A percentile compares a stretch with the other conserved stretches of the same genome.
Evolutionary conservation across 1,139 yeast genomes (phyloP).

Genomic region (Debaryomycetaceae sp.): DNA sequence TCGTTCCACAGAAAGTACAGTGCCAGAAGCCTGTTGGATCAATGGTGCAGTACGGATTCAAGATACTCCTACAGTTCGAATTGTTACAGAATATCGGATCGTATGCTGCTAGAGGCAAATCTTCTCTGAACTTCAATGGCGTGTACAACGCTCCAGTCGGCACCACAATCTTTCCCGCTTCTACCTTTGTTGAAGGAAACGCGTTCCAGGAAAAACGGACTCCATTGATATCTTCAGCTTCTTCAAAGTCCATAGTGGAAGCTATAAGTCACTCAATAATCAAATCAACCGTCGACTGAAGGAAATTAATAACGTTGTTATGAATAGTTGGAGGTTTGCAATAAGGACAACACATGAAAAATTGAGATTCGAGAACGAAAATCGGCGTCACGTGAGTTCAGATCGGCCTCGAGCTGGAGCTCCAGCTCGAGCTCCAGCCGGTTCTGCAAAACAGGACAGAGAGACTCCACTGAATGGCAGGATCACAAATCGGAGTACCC

Average conservation of each 20-base stretch:
- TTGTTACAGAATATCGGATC: slow-evolving; percentile 87
- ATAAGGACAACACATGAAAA: background rate
- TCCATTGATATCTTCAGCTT: slow-evolving; percentile 50
- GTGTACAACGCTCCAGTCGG: slow-evolving; percentile 95
- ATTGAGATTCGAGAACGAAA: background rate
- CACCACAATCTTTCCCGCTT: slow-evolving; percentile 88
- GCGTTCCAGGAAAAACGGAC: slow-evolving; percentile 51
- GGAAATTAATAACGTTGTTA: background rate
- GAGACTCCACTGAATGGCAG: too few relatives aligned
- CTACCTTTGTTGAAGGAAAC: slow-evolving; percentile 81
- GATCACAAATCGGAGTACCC: too few relatives aligned
- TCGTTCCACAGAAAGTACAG: slow-evolving; percentile 80
- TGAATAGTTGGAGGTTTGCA: background rate
- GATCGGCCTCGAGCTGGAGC: too few relatives aligned
- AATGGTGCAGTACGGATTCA: slow-evolving; percentile 85
- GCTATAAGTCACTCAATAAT: background rate
- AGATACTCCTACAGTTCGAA: slow-evolving; percentile 76
- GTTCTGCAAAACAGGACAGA: too few relatives aligned
- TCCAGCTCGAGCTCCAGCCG: too few relatives aligned
- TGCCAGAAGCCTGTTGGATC: slow-evolving; percentile 87
- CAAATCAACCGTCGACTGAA: background rate
- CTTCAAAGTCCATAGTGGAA: slow-evolving; percentile 42
- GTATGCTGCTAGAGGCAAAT: slow-evolving; percentile 76
- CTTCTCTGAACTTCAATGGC: slow-evolving; percentile 79
- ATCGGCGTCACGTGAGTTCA: background rate